Evolutionary conservation across 116 monocot species (phyloP).

Genomic region (Cymodocea nodosa): DNA sequence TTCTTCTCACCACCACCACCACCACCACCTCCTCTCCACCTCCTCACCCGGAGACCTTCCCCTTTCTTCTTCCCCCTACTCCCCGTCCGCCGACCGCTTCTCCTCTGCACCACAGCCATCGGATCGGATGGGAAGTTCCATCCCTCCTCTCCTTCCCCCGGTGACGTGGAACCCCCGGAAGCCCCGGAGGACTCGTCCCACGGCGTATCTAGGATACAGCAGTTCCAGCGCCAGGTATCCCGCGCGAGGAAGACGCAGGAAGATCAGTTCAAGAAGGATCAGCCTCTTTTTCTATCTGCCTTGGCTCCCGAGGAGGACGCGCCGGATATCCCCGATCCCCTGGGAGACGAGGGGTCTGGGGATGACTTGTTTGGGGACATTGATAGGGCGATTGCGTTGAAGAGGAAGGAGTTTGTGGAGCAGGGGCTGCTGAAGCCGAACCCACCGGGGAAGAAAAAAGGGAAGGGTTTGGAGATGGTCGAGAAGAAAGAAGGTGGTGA

Average conservation of each 20-base stretch:
- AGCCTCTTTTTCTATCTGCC: slow-evolving; percentile 48
- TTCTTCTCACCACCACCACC: slow-evolving; percentile 3
- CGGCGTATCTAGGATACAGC: slow-evolving; percentile 53
- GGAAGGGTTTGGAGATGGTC: slow-evolving; percentile 8
- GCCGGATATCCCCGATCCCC: slow-evolving; percentile 1
- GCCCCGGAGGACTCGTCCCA: slow-evolving; percentile 87
- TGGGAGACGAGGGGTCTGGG: slow-evolving; percentile 7
- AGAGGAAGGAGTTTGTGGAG: slow-evolving; percentile 55
- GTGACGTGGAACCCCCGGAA: slow-evolving; percentile 83
- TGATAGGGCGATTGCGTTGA: slow-evolving; percentile 62
- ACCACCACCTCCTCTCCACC: background rate
- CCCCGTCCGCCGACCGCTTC: slow-evolving; percentile 2
- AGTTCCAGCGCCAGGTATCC: slow-evolving; percentile 61
- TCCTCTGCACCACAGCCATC: slow-evolving; percentile 9
- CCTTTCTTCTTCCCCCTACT: slow-evolving; percentile 9
- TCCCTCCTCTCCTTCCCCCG: slow-evolving; percentile 24
- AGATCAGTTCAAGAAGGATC: slow-evolving; percentile 49
- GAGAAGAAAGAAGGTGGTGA: slow-evolving; percentile 19
- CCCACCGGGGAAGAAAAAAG: slow-evolving; percentile 4
- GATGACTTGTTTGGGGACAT: slow-evolving; percentile 72
- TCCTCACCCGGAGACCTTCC: slow-evolving; percentile 12
- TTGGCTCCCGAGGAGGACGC: slow-evolving; percentile 33
- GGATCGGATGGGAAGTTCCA: slow-evolving; percentile 26
- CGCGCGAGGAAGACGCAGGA: slow-evolving; percentile 57
- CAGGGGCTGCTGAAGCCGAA: slow-evolving; percentile 53